A percentile compares a stretch with the other conserved stretches of the same genome.
These are phyloP conservation scores for Coprinellus micaceus DNA, from an alignment of 768 basidiomycete genomes.

Conservation along the genomic window DNA sequence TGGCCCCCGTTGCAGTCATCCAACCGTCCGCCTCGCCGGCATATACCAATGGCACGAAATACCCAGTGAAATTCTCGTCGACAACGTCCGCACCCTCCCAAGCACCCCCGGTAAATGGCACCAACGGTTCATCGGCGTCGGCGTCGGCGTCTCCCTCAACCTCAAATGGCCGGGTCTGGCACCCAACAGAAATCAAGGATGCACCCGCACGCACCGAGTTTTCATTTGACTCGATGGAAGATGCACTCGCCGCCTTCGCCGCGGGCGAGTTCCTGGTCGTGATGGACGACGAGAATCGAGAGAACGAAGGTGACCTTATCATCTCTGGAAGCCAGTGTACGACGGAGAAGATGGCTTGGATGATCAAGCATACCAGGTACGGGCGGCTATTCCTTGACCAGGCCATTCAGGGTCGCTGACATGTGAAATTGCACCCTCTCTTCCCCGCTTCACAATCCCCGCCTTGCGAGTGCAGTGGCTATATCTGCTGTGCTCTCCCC, in stretches of 20 bases:
- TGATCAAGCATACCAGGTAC: constrained; percentile 94
- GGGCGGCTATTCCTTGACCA: neutral
- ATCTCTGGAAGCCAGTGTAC: constrained; percentile 81
- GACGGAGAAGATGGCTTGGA: constrained; percentile 98
- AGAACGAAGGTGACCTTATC: constrained; percentile 97
- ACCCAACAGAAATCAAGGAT: constrained; percentile 30
- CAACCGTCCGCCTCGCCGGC: neutral
- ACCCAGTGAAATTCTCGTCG: constrained; percentile 9
- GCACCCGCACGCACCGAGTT: constrained; percentile 39
- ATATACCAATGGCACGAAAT: constrained; percentile 3
- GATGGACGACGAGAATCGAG: constrained; percentile 93
- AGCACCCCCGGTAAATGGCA: constrained; percentile 8
- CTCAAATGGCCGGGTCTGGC: constrained; percentile 23
- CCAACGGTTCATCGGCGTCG: constrained; percentile 9
- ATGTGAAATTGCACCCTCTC: constrained; percentile 17
- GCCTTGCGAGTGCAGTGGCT: constrained; percentile 59
- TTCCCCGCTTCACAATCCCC: neutral
- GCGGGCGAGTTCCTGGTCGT: constrained; percentile 92
- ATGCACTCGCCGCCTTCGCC: constrained; percentile 70
- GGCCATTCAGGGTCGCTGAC: constrained; percentile 15
- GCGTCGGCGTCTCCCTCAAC: constrained; percentile 12
- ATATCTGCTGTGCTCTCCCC: constrained; percentile 86
- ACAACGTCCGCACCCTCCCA: constrained; percentile 11
- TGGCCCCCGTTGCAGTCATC: constrained; percentile 30
- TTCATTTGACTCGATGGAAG: constrained; percentile 76